Base-by-base conservation (phyloP, 2,329 filamentous ascomycete species). In the Alternaria burnsii region DNA sequence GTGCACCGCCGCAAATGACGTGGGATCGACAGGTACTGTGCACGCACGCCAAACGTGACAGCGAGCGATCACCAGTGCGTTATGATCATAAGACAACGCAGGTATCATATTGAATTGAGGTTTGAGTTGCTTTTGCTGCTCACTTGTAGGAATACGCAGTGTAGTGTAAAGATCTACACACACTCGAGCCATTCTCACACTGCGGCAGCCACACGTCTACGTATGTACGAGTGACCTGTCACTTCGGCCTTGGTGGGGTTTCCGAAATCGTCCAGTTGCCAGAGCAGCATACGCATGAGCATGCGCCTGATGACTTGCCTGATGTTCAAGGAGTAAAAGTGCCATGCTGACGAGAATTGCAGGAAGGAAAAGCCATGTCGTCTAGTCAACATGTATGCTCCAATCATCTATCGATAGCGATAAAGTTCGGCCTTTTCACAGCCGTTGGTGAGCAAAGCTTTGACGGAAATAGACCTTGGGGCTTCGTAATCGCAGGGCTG, bases 401-500 rank as follows among this genome's bases (percentile, higher is more conserved):
- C 18, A 34, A 18, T 16, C 20, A 14, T 14, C 22, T 54, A 46
- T 24, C 43, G 24, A 48, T 47, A 32, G 43, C 36, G 36, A 30
- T 42, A 14, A 42, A 28, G n/a, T 20, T 16, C 16, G 38, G 28
- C 28, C 26, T 32, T 30, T 40, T 46, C 46, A 38, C 26, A 52
- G 16, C 40, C 40, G 44, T 60, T 44, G 28, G 54, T 48, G 36
- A 54, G 20, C 9, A 52, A 30, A 20, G 20, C 47, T 40, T 30
- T 24, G 46, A 50, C 32, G 32, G 26, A 60, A 60, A 60, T 63
- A 61, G 61, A 40, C 18, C 16, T 41, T 14, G 40, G 40, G 18
- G 61, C 44, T 61, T 44, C 61, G 61, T 64, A 61, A 64, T 38
- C 32, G 52, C 40, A 32, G 36, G 61, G 57, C 58, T 63, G 61